Conservation (phyloP, 2,329 filamentous ascomycete species). For the Aaosphaeria arxii region DNA sequence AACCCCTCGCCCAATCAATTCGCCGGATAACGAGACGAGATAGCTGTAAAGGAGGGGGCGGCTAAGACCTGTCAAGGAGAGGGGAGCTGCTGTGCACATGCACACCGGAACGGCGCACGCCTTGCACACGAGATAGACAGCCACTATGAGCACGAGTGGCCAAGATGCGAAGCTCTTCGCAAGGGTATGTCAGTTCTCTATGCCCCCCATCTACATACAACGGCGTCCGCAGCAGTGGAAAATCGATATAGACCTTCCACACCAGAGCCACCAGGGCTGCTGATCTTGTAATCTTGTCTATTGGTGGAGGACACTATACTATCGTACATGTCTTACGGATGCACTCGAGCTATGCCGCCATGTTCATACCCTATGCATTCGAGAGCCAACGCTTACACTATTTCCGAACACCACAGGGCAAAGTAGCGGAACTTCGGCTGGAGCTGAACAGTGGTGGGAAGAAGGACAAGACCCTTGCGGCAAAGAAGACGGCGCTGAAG, state of each 20-base stretch:
- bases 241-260: too few species aligned
- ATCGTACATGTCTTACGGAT: too few species aligned
- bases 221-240: too few species aligned
- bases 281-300: too few species aligned
- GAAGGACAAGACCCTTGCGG: conserved; percentile 94
- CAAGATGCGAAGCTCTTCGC: conserved; percentile 99
- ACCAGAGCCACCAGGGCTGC: too few species aligned
- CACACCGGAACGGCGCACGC: conserved; percentile 18
- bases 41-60: conserved; percentile 9
- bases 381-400: conserved; percentile 51
- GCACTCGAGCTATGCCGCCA: conserved; percentile 10
- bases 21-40: too few species aligned
- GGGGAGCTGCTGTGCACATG: conserved; percentile 29
- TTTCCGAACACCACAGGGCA: conserved; percentile 68
- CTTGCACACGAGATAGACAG: conserved; percentile 19
- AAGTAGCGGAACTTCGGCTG: conserved; percentile 92
- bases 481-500: conserved; percentile 97
- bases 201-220: too few species aligned
- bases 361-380: conserved; percentile 39
- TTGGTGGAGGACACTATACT: too few species aligned
- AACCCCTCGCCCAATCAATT: too few species aligned
- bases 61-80: conserved; percentile 18
- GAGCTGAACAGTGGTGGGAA: conserved; percentile 92
- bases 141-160: conserved; percentile 64
- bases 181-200: conserved; percentile 63